phyloP scores from a whole-genome alignment of 1,284 basidiomycete species.

The Clitocybe nebularis region DNA sequence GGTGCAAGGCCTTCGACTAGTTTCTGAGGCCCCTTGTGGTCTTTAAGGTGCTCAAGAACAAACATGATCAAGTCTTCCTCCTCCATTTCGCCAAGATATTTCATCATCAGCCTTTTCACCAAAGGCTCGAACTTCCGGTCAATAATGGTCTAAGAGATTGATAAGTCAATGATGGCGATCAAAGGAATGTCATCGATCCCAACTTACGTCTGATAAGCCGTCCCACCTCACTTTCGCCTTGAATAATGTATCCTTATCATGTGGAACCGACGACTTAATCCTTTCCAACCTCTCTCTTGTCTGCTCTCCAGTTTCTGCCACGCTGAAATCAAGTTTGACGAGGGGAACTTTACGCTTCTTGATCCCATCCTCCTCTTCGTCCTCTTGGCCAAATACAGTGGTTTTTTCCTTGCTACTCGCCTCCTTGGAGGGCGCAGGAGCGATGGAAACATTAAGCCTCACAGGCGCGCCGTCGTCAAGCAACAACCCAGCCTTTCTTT shows the following conservation, averaged over 20 bases:
- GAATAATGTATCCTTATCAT: conserved; percentile 72
- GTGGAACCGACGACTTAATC: conserved; percentile 66
- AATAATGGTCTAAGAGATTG: conserved; percentile 55
- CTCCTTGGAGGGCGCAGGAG: conserved; percentile 42
- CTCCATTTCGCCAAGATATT: conserved; percentile 83
- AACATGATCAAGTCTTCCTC: conserved; percentile 90
- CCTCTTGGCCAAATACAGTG: conserved; percentile 67
- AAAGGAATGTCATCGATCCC: not conserved
- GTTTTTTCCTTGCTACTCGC: conserved; percentile 46
- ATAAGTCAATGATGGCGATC: conserved; percentile 8
- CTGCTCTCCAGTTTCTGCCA: conserved; percentile 71
- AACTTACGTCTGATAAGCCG: conserved; percentile 74
- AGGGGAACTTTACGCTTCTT: conserved; percentile 78
- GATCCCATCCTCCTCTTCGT: conserved; percentile 80
- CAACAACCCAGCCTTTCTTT: conserved; percentile 84
- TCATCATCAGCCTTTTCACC: conserved; percentile 74
- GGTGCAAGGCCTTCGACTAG: conserved; percentile 84
- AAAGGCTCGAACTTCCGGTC: conserved; percentile 80
- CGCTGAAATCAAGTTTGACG: conserved; percentile 83
- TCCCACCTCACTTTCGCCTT: conserved; percentile 83
- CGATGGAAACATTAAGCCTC: conserved; percentile 72
- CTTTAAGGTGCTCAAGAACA: conserved; percentile 82
- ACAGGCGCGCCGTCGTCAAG: conserved; percentile 88
- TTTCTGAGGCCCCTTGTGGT: conserved; percentile 77
- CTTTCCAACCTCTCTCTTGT: conserved; percentile 74